Conservation (phyloP, 2,329 filamentous ascomycete species). For the Pseudogymnoascus sp. region DNA sequence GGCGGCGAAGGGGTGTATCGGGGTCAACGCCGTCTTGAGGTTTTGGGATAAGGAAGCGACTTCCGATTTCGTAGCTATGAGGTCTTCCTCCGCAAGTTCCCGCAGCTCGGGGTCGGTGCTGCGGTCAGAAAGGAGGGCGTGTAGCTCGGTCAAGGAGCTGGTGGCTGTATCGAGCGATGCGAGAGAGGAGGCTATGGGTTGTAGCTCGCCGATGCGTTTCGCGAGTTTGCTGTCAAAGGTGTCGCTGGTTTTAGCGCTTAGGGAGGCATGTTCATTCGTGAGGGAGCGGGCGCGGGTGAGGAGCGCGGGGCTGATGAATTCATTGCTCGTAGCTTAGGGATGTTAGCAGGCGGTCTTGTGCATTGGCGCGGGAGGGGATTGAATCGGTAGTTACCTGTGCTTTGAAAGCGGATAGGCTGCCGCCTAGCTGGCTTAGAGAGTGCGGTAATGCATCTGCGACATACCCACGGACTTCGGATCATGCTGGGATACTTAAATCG, state of each 20-base stretch:
- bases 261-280: slow-evolving; percentile 47
- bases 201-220: slow-evolving; percentile 54
- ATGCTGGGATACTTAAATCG: slow-evolving; percentile 19
- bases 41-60: slow-evolving; percentile 56
- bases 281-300: slow-evolving; percentile 52
- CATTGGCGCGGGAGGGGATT: slow-evolving; percentile 13
- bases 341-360: slow-evolving; percentile 8
- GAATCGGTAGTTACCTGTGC: slow-evolving; percentile 33
- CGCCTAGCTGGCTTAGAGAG: slow-evolving; percentile 21
- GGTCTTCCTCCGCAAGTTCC: slow-evolving; percentile 71
- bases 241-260: slow-evolving; percentile 43
- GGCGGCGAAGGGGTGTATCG: slow-evolving; percentile 80
- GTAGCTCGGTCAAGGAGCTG: slow-evolving; percentile 46
- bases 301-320: slow-evolving; percentile 41
- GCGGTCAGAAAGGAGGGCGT: slow-evolving; percentile 38
- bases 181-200: slow-evolving; percentile 48
- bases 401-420: slow-evolving; percentile 34
- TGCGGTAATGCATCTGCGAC: slow-evolving; percentile 40
- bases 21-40: slow-evolving; percentile 72
- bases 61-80: slow-evolving; percentile 54
- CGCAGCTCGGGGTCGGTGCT: slow-evolving; percentile 59
- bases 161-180: slow-evolving; percentile 50
- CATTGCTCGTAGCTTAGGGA: slow-evolving; percentile 19
- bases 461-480: slow-evolving; percentile 42
- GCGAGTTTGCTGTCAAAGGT: slow-evolving; percentile 50